Evolutionary conservation across 1,284 basidiomycete genomes (phyloP).

Genomic region (Pulveroboletus sp.): DNA sequence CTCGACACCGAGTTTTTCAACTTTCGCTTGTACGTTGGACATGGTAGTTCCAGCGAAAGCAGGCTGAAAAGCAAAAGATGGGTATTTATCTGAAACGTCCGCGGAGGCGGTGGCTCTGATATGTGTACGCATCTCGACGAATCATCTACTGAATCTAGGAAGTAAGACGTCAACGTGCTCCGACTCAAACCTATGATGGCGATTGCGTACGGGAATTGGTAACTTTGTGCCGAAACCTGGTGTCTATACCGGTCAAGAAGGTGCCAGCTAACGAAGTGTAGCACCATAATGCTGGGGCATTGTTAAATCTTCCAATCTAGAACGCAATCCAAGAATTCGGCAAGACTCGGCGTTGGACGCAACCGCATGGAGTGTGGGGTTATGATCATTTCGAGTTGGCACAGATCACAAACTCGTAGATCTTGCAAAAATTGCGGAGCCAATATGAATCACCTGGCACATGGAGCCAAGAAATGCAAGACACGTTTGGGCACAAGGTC

Average conservation of each 20-base stretch:
- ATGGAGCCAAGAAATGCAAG: too few relatives aligned
- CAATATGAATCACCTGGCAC: not conserved
- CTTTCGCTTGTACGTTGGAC: slow-evolving; percentile 17
- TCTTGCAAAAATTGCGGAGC: too few relatives aligned
- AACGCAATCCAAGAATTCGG: not conserved
- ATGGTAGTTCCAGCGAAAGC: slow-evolving; percentile 10
- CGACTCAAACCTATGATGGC: not conserved
- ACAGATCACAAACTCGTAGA: too few relatives aligned
- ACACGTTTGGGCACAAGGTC: slow-evolving; percentile 77
- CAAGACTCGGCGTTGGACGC: not conserved
- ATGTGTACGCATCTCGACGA: not conserved
- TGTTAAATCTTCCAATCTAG: not conserved
- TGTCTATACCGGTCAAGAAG: not conserved
- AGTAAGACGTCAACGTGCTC: not conserved
- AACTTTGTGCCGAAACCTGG: not conserved
- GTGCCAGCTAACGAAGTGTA: not conserved
- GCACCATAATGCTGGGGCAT: not conserved
- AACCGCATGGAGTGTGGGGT: too few relatives aligned
- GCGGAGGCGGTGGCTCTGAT: not conserved
- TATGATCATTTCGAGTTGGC: too few relatives aligned
- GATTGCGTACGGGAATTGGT: not conserved
- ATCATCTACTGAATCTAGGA: not conserved
- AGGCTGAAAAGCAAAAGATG: not conserved
- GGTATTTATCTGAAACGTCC: slow-evolving; percentile 7
- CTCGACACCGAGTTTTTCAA: slow-evolving; percentile 17